A percentile compares a stretch with the other conserved stretches of the same genome.
Conservation (phyloP, 208 protist species). For the Crithidia sp. region DNA sequence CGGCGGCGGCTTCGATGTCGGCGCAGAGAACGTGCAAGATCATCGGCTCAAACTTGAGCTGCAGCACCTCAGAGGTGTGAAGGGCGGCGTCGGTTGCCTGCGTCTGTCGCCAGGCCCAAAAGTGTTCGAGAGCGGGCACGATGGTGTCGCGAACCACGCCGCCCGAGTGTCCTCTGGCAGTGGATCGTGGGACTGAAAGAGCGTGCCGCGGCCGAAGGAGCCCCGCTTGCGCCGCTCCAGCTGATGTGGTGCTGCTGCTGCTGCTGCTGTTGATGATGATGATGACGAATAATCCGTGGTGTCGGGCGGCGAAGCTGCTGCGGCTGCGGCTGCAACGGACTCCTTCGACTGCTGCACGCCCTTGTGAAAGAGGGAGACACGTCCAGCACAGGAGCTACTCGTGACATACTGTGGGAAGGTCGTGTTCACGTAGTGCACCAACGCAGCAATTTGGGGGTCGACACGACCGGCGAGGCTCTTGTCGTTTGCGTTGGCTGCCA, state of each 20-base stretch:
- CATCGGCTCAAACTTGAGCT: conserved; percentile 89
- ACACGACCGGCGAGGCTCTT: conserved; percentile 79
- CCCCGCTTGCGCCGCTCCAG: conserved; percentile 64
- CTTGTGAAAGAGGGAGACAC: conserved; percentile 78
- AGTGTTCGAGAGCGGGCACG: conserved; percentile 45
- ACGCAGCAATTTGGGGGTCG: conserved; percentile 52
- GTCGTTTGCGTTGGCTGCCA: conserved; percentile 66
- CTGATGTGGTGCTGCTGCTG: not conserved
- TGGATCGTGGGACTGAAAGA: conserved; percentile 81
- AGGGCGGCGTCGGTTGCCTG: conserved; percentile 23
- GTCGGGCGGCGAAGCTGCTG: no score
- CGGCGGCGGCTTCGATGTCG: conserved; percentile 55
- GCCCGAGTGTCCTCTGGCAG: conserved; percentile 33
- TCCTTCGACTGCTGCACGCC: conserved; percentile 21
- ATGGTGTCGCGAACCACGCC: conserved; percentile 25
- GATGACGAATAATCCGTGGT: no score
- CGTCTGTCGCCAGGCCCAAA: conserved; percentile 50
- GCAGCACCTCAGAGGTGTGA: conserved; percentile 61
- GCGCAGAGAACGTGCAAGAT: conserved; percentile 80
- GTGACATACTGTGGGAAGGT: conserved; percentile 74
- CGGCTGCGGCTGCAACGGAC: not conserved
- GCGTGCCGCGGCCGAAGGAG: conserved; percentile 53
- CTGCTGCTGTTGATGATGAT: not conserved
- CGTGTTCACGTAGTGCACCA: conserved; percentile 67
- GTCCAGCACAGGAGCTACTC: conserved; percentile 78